These are phyloP conservation scores for Ophiostoma sp. DNA, from an alignment of 2,329 filamentous ascomycete genomes.

Conservation along the genomic window DNA sequence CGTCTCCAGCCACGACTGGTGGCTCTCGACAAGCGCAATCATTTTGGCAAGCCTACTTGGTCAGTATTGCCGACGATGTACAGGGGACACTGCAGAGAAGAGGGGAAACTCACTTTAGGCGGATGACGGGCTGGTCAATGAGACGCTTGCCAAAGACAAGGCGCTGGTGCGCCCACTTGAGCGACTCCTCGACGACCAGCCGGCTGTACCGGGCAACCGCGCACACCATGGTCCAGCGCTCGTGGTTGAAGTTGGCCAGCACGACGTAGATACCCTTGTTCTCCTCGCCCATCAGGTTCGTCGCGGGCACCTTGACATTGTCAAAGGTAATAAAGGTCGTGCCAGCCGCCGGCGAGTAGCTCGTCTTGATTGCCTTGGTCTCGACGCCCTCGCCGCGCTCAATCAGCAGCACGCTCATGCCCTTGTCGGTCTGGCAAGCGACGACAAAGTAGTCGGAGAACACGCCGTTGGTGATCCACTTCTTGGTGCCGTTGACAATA, in stretches of 20 bases:
- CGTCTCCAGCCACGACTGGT: slow-evolving; percentile 78
- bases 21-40: slow-evolving; percentile 75
- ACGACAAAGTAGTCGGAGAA: slow-evolving; percentile 80
- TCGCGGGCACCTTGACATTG: slow-evolving; percentile 77
- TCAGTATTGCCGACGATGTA: slow-evolving; percentile 49
- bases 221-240: slow-evolving; percentile 70
- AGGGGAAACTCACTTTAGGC: slow-evolving; percentile 50
- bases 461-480: slow-evolving; percentile 66
- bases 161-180: slow-evolving; percentile 86
- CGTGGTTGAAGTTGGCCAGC: slow-evolving; percentile 83
- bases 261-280: slow-evolving; percentile 83
- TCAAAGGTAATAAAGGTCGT: slow-evolving; percentile 78
- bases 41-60: slow-evolving; percentile 63
- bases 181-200: slow-evolving; percentile 70
- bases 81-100: no score
- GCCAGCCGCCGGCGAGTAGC: slow-evolving; percentile 71
- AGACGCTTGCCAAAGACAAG: slow-evolving; percentile 77
- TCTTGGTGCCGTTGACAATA: slow-evolving; percentile 68
- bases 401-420: slow-evolving; percentile 71
- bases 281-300: slow-evolving; percentile 73
- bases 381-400: slow-evolving; percentile 68
- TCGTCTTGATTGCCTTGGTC: slow-evolving; percentile 73
- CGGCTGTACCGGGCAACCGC: slow-evolving; percentile 60
- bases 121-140: slow-evolving; percentile 76
- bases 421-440: slow-evolving; percentile 72